Percentiles rank a stretch among this genome's conserved stretches.
Conservation (phyloP, 1,284 basidiomycete species). For the Cutaneotrichosporon dermatis region DNA sequence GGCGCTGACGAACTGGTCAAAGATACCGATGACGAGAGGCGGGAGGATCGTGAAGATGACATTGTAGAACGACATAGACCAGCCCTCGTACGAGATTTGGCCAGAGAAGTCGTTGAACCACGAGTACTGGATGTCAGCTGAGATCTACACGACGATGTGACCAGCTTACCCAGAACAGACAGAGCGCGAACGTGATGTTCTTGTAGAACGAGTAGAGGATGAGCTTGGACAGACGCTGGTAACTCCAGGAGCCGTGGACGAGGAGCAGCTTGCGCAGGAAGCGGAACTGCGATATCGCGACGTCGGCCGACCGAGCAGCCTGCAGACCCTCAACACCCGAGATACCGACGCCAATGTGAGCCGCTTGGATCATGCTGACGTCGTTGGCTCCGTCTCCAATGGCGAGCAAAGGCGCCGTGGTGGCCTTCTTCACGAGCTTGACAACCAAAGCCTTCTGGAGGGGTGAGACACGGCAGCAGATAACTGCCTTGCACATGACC, state of each 20-base stretch:
- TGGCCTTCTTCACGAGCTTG: slow-evolving; percentile 96
- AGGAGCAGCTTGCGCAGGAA: slow-evolving; percentile 91
- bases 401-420: slow-evolving; percentile 83
- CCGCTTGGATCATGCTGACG: slow-evolving; percentile 60
- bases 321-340: slow-evolving; percentile 98
- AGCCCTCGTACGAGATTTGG: slow-evolving; percentile 96
- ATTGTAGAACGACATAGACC: slow-evolving; percentile 93
- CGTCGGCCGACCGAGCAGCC: slow-evolving; percentile 93
- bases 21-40: slow-evolving; percentile 93
- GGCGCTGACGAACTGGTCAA: slow-evolving; percentile 96
- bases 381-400: slow-evolving; percentile 69
- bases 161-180: slow-evolving; percentile 81
- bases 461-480: slow-evolving; percentile 75
- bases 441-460: slow-evolving; percentile 97
- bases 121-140: slow-evolving; percentile 64
- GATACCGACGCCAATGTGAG: slow-evolving; percentile 82
- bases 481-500: slow-evolving; percentile 74
- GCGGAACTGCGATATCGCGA: slow-evolving; percentile 98
- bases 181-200: slow-evolving; percentile 97
- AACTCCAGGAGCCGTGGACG: slow-evolving; percentile 98
- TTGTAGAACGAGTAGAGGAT: slow-evolving; percentile 96
- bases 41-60: slow-evolving; percentile 92
- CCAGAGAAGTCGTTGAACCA: slow-evolving; percentile 99
- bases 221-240: slow-evolving; percentile 88
- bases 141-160: not conserved